phyloP scores from a whole-genome alignment of 1,139 yeast genomes.

The Meyerozyma smithsonii region DNA sequence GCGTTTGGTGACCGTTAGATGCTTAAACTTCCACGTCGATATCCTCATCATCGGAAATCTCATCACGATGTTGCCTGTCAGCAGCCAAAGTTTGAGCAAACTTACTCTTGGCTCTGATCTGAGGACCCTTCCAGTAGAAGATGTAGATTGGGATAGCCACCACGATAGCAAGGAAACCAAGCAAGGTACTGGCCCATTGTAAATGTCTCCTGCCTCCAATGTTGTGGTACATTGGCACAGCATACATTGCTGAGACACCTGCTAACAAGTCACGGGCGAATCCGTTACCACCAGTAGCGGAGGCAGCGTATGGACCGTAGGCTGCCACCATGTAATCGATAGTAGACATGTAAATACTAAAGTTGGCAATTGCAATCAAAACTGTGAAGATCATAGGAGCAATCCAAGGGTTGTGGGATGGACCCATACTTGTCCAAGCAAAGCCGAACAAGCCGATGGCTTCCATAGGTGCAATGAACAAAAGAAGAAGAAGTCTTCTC shows the following conservation, averaged over 20 bases:
- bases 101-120: conserved; percentile 19
- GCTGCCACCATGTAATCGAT: conserved; percentile 36
- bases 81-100: conserved; percentile 29
- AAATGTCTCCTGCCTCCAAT: conserved; percentile 22
- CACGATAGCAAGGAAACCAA: conserved; percentile 27
- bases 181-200: conserved; percentile 32
- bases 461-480: conserved; percentile 25
- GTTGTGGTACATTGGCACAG: conserved; percentile 27
- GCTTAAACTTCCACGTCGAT: not conserved
- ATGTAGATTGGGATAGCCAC: conserved; percentile 23
- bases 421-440: conserved; percentile 36
- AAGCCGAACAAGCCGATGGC: conserved; percentile 34
- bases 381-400: conserved; percentile 31
- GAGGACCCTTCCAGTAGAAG: conserved; percentile 28
- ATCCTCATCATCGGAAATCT: conserved; percentile 7
- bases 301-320: conserved; percentile 37
- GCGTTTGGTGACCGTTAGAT: not conserved
- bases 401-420: conserved; percentile 24
- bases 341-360: conserved; percentile 33
- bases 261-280: conserved; percentile 37
- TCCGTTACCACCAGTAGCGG: conserved; percentile 39
- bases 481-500: conserved; percentile 20
- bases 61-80: conserved; percentile 16
- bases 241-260: conserved; percentile 31
- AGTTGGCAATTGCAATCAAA: conserved; percentile 33